Evolutionary conservation across 768 basidiomycete species (phyloP), one percentile per base, ranked within the genome.

Genomic region (Lanmaoa rubissima): DNA sequence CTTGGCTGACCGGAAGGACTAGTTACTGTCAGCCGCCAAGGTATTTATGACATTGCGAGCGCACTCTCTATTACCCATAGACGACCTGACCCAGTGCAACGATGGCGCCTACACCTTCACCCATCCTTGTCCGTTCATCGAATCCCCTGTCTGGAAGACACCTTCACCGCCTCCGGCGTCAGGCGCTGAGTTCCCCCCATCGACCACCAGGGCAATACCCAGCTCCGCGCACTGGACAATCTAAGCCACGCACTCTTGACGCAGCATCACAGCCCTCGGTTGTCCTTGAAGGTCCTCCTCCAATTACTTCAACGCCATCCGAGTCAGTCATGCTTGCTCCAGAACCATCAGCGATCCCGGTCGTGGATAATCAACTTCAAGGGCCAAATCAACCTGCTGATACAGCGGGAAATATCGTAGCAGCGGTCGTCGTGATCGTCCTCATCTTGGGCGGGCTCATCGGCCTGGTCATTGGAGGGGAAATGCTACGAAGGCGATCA

Each of bases 361-460:
- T 38, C 12, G 19, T 1, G 14, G 44, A 21, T 11, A 42, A 16
- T 46, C 60, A 53, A 31, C 40, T 45, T 21, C 63, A 48, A 31
- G 51, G 35, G 8, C 11, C 38, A 14, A 55, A 26, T 24, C 64
- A 54, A 19, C 4, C 48, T 2, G 48, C 36, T 11, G 57, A 65
- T 34, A 17, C 60, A 39, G 45, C 63, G 12, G 72, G 63, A 28
- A 65, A 65, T 41, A 51, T 66, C 51, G 49, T 57, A 39, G 68
- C 60, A 7, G 70, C 61, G 3, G 48, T 62, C 31, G 45, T 61
- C 26, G 61, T 73, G 12, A 24, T 59, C 39, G 45, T 70, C 32
- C 60, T 73, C 38, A n/a, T 73, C 47, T 17, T 72, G 34, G 68
- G 68, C 2, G 62, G 66, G 17, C 60, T 71, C 16, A 31, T 71